Percentiles rank a stretch among this genome's conserved stretches.
phyloP scores from a whole-genome alignment of 1,284 basidiomycete species.

The Agroathelia rolfsii region DNA sequence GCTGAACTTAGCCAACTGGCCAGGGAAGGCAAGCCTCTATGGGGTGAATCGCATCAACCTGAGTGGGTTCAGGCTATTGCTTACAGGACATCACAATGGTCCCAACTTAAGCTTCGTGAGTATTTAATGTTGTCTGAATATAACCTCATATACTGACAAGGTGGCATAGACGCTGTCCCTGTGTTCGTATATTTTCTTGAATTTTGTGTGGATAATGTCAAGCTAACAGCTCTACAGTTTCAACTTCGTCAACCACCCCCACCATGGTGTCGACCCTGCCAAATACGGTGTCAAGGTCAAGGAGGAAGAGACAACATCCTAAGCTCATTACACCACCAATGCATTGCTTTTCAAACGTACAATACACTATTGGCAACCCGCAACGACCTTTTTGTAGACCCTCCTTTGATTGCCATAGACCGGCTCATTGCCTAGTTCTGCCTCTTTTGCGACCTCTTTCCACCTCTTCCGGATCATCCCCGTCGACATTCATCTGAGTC shows the following conservation, averaged over 20 bases:
- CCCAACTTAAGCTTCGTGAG: slow-evolving; percentile 86
- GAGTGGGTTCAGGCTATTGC: slow-evolving; percentile 86
- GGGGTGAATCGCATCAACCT: slow-evolving; percentile 77
- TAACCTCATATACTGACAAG: no score
- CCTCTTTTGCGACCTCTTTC: no score
- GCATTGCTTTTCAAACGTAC: no score
- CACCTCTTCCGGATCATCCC: no score
- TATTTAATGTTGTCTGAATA: slow-evolving; percentile 15
- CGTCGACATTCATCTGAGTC: no score
- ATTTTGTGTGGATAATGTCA: no score
- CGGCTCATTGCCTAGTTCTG: no score
- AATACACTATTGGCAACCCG: no score
- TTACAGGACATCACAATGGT: slow-evolving; percentile 86
- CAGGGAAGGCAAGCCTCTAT: slow-evolving; percentile 69
- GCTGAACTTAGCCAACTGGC: slow-evolving; percentile 68
- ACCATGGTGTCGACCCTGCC: slow-evolving; percentile 77
- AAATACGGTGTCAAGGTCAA: slow-evolving; percentile 52
- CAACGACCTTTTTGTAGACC: no score
- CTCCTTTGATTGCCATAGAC: no score
- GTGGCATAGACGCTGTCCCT: slow-evolving; percentile 63
- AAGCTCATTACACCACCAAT: not conserved
- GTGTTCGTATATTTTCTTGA: slow-evolving; percentile 37
- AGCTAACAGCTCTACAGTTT: slow-evolving; percentile 45
- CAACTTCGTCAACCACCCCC: slow-evolving; percentile 84
- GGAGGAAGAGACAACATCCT: slow-evolving; percentile 16